Base-by-base conservation (phyloP, 805 yeast genomes). In the Vanderwaltozyma tropicalis region DNA sequence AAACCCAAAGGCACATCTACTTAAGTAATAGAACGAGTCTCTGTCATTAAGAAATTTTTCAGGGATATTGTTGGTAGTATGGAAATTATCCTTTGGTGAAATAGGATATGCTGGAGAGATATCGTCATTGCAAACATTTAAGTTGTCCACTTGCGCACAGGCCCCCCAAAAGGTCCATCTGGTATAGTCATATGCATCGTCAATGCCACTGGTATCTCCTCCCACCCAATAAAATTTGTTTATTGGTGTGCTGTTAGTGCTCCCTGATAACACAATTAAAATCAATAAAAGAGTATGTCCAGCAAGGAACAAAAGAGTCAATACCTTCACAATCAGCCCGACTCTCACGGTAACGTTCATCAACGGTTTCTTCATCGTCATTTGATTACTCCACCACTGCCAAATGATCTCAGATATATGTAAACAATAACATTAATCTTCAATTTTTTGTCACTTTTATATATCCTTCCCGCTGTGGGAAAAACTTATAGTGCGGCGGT, bases 101-200 rank as follows among this genome's bases (percentile, higher is more conserved):
- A 82, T 59, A 38, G 92, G 86, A 50, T 67, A 72, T 34, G 80
- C 89, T 21, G 92, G 86, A 12, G 76, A 74, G 31, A 69, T 56
- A 21, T 49, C 29, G 2, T 19, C 12, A 4, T 34, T 31, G 26
- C 56, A 50, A 29, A 36, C 28, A 4, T 47, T 46, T n/a, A 19
- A 20, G 45, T 47, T 52, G 22, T 50, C 46, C 9, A 25, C 25
- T 34, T 35, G 35, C 37, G 38, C 43, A 58, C 85, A 78, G 32
- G 80, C 69, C 48, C 89, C 88, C 89, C 89, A 82, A 65, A 75
- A 80, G 2, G 88, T 80, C 88, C 88, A 82, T 50, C 83, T 76
- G n/a, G 85, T 64, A 34, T 65, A 50, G 27, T 56, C 57, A 17
- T 66, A 57, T 7, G 81, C 80, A 31, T 66, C 57, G 3, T 65